Conservation (phyloP, 352 stramenopile species). For the Globisporangium paddicum region DNA sequence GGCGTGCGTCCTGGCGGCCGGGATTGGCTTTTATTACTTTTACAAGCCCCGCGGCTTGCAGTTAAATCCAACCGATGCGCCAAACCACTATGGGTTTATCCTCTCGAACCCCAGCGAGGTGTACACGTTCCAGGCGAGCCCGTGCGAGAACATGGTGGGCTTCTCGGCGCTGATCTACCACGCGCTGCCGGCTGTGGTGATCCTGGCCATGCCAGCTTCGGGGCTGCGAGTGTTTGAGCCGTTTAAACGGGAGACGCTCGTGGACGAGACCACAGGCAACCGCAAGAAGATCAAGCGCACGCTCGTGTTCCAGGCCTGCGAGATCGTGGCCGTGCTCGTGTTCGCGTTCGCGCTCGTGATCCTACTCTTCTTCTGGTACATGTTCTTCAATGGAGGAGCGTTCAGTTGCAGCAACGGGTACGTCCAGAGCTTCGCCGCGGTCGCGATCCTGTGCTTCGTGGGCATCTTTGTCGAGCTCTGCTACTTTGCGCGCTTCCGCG, state of each 20-base stretch:
- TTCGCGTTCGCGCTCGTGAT: slow-evolving; percentile 52
- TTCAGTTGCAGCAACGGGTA: slow-evolving; percentile 43
- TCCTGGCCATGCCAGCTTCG: slow-evolving; percentile 52
- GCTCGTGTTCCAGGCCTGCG: slow-evolving; percentile 66
- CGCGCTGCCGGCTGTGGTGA: slow-evolving; percentile 45
- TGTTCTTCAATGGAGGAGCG: slow-evolving; percentile 76
- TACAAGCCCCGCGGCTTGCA: slow-evolving; percentile 46
- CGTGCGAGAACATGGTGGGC: slow-evolving; percentile 75
- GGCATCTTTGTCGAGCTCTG: slow-evolving; percentile 59
- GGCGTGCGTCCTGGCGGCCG: slow-evolving; percentile 30
- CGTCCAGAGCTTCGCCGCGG: slow-evolving; percentile 54
- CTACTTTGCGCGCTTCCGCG: slow-evolving; percentile 72
- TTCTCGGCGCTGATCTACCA: slow-evolving; percentile 77
- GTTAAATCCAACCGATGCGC: slow-evolving; percentile 25
- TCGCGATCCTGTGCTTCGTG: slow-evolving; percentile 49
- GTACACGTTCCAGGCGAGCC: slow-evolving; percentile 61
- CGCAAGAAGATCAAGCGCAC: slow-evolving; percentile 71
- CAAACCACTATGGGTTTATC: slow-evolving; percentile 40
- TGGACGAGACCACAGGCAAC: slow-evolving; percentile 36
- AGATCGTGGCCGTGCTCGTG: slow-evolving; percentile 50
- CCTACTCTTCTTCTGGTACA: slow-evolving; percentile 72
- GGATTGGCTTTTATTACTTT: slow-evolving; percentile 67
- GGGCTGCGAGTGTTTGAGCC: slow-evolving; percentile 63
- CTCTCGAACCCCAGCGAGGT: slow-evolving; percentile 38
- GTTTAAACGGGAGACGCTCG: slow-evolving; percentile 51